These are phyloP conservation scores for Onygena corvina DNA, from an alignment of 2,329 filamentous ascomycete species.

Conservation along the genomic window DNA sequence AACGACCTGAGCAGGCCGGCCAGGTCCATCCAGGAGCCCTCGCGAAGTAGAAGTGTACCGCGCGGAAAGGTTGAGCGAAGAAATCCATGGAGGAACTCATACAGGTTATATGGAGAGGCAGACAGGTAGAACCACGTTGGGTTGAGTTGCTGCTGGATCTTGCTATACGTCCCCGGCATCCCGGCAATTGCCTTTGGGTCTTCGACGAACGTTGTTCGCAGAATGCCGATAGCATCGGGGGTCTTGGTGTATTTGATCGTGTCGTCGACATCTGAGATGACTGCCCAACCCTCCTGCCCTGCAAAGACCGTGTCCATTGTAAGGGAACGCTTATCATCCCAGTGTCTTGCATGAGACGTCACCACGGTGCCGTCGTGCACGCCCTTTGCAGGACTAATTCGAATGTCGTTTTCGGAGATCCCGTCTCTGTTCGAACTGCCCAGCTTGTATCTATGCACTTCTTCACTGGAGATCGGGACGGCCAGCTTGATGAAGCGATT, in stretches of 20 bases:
- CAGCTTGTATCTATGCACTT: conserved; percentile 40
- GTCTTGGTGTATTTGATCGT: conserved; percentile 89
- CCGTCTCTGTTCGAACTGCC: conserved; percentile 62
- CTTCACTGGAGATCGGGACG: conserved; percentile 42
- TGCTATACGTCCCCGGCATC: conserved; percentile 73
- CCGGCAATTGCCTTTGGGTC: conserved; percentile 57
- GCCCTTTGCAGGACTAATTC: conserved; percentile 30
- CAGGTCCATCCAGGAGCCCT: conserved; percentile 75
- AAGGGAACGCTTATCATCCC: conserved; percentile 27
- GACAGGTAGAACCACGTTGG: conserved; percentile 88
- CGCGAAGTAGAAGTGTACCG: conserved; percentile 72
- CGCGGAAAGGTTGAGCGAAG: conserved; percentile 57
- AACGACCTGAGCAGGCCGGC: conserved; percentile 66
- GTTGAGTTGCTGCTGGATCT: conserved; percentile 46
- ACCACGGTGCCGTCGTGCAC: conserved; percentile 40
- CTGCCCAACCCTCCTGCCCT: conserved; percentile 64
- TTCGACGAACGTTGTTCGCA: conserved; percentile 73
- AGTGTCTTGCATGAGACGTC: conserved; percentile 23
- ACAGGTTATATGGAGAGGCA: conserved; percentile 87
- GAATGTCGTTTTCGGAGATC: conserved; percentile 53
- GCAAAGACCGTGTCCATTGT: conserved; percentile 63
- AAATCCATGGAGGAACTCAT: conserved; percentile 71
- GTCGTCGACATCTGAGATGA: conserved; percentile 87
- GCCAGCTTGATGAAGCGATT: conserved; percentile 55
- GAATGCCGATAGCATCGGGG: conserved; percentile 63